Conservation (phyloP, 768 basidiomycete species). For the Fomitopsis pulvina region DNA sequence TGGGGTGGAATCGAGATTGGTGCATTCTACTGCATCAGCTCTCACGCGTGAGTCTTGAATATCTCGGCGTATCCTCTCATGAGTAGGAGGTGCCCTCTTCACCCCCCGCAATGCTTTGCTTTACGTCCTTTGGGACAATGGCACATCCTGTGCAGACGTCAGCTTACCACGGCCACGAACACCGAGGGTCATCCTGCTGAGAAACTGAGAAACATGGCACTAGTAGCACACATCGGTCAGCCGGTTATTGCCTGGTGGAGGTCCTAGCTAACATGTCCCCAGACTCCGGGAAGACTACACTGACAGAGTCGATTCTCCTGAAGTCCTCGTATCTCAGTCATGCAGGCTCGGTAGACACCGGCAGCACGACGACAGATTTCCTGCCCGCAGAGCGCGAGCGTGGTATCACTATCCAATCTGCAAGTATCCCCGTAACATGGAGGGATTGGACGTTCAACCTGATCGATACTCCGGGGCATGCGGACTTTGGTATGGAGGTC, state of each 20-base stretch:
- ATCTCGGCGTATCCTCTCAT: neutral
- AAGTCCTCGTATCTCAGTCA: constrained; percentile 65
- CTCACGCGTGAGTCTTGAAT: neutral
- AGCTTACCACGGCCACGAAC: constrained; percentile 17
- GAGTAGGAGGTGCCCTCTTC: neutral
- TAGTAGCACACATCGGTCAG: constrained; percentile 86
- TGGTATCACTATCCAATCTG: constrained; percentile 89
- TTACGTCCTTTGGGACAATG: neutral
- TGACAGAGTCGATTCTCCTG: constrained; percentile 82
- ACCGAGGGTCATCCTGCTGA: constrained; percentile 26
- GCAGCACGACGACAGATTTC: constrained; percentile 88
- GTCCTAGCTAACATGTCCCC: constrained; percentile 5
- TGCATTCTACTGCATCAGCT: too few relatives aligned
- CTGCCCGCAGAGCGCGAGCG: constrained; percentile 84
- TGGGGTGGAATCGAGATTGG: too few relatives aligned
- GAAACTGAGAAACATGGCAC: constrained; percentile 67
- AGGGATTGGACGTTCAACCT: constrained; percentile 81
- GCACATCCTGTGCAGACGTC: neutral
- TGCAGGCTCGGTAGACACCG: constrained; percentile 82
- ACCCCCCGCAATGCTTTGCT: neutral
- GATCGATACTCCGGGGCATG: constrained; percentile 88
- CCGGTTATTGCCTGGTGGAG: neutral
- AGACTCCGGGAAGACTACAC: constrained; percentile 89
- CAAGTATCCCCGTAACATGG: constrained; percentile 86
- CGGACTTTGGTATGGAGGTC: constrained; percentile 96